A percentile compares a stretch with the other conserved stretches of the same genome.
Conservation (phyloP, 140 eudicot species). For the Ambrosia hybrid region DNA sequence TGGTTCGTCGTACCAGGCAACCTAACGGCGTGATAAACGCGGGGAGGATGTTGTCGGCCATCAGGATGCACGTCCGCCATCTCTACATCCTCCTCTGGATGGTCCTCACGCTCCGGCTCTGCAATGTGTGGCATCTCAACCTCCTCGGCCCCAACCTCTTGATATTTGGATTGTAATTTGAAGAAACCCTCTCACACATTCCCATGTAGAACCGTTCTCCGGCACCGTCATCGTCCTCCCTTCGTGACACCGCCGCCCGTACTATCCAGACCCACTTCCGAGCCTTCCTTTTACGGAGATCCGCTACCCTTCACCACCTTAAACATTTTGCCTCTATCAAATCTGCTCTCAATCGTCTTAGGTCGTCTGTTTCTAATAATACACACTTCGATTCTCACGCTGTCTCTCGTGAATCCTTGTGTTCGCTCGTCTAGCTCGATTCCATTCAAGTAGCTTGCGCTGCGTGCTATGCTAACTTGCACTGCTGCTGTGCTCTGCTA, state of each 20-base stretch:
- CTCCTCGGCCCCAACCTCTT: too few relatives aligned
- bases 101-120: too few relatives aligned
- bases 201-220: slow-evolving; percentile 21
- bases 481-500: too few relatives aligned
- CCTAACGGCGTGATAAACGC: too few relatives aligned
- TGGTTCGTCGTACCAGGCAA: too few relatives aligned
- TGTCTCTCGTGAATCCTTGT: slow-evolving; percentile 48
- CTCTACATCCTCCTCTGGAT: too few relatives aligned
- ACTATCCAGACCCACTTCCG: slow-evolving; percentile 82
- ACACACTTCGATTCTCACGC: slow-evolving; percentile 44
- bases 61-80: too few relatives aligned
- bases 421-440: slow-evolving; percentile 60
- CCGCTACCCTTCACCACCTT: slow-evolving; percentile 66
- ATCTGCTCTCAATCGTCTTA: slow-evolving; percentile 55
- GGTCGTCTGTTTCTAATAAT: slow-evolving; percentile 46
- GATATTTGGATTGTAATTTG: too few relatives aligned
- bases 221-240: slow-evolving; percentile 34
- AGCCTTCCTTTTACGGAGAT: slow-evolving; percentile 75
- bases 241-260: slow-evolving; percentile 81
- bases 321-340: slow-evolving; percentile 71
- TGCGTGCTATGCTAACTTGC: neutral
- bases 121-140: too few relatives aligned
- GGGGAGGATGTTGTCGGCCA: too few relatives aligned
- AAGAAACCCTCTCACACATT: too few relatives aligned
- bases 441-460: slow-evolving; percentile 53